Evolutionary conservation across 2,329 filamentous ascomycete species (phyloP).

Genomic region (Arachnopeziza araneosa): DNA sequence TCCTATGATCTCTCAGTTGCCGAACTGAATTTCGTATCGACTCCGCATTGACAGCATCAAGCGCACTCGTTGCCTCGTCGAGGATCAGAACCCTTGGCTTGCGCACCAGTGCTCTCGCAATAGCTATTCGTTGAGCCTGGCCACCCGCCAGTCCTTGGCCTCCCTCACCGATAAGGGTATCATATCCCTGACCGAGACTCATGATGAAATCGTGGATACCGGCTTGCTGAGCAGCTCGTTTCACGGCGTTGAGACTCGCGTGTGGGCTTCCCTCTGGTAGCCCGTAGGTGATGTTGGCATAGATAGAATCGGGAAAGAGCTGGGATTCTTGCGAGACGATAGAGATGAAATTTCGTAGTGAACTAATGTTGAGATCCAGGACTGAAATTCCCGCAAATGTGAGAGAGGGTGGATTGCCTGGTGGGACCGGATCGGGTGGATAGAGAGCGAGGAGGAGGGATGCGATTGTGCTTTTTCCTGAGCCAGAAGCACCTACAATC

Average conservation of each 20-base stretch:
- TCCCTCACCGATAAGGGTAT: constrained; percentile 71
- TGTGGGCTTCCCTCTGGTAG: constrained; percentile 50
- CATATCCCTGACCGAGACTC: constrained; percentile 65
- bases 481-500: constrained; percentile 75
- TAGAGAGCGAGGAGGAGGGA: constrained; percentile 72
- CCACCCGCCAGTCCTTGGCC: constrained; percentile 71
- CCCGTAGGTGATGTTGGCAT: constrained; percentile 80
- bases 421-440: constrained; percentile 26
- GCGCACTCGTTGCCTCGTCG: constrained; percentile 79
- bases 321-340: constrained; percentile 67
- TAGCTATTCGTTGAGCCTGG: constrained; percentile 74
- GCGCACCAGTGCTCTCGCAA: constrained; percentile 72
- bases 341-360: constrained; percentile 56
- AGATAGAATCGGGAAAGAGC: constrained; percentile 72
- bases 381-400: constrained; percentile 55
- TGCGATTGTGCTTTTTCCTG: constrained; percentile 73
- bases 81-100: constrained; percentile 68
- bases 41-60: constrained; percentile 65
- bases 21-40: constrained; percentile 58
- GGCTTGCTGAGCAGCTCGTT: constrained; percentile 48
- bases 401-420: constrained; percentile 26
- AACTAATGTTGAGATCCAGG: constrained; percentile 50
- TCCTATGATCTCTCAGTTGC: constrained; percentile 33
- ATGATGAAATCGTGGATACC: constrained; percentile 73
- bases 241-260: constrained; percentile 40